These are phyloP conservation scores for Cronartium quercuum DNA, from an alignment of 1,284 basidiomycete genomes.

Conservation along the genomic window DNA sequence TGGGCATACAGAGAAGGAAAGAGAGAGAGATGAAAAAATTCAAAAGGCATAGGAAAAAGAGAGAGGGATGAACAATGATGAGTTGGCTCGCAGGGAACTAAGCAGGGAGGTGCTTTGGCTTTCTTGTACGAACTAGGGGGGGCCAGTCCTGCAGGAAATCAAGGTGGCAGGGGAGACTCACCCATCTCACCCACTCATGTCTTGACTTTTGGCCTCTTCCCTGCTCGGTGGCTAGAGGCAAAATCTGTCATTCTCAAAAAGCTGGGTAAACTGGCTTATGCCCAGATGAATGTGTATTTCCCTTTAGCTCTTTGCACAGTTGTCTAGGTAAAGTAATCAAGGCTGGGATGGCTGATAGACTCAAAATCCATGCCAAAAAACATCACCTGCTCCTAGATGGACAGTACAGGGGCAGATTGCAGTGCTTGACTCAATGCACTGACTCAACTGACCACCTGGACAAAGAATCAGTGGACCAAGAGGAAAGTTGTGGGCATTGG, in stretches of 20 bases:
- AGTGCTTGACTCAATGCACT: neutral
- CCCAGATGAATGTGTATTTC: neutral
- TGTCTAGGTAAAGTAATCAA: neutral
- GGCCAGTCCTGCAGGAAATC: no score
- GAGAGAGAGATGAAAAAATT: no score
- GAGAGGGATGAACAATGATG: no score
- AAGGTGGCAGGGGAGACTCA: no score
- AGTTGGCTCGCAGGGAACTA: no score
- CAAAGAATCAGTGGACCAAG: neutral
- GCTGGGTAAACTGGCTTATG: constrained; percentile 1
- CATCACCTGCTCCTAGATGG: neutral
- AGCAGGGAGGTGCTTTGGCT: no score
- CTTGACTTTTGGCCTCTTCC: neutral
- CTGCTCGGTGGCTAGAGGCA: neutral
- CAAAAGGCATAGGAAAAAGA: no score
- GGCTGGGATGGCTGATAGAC: neutral
- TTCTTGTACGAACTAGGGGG: no score
- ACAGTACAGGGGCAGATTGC: neutral
- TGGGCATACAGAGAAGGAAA: no score
- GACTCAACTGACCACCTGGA: neutral
- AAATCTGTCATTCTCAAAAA: constrained; percentile 6
- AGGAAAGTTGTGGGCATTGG: neutral
- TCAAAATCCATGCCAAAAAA: neutral
- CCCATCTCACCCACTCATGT: neutral
- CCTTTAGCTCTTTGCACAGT: neutral